Conservation (phyloP, 495 filamentous ascomycete genomes). For the Hypoxylon subgilvum region DNA sequence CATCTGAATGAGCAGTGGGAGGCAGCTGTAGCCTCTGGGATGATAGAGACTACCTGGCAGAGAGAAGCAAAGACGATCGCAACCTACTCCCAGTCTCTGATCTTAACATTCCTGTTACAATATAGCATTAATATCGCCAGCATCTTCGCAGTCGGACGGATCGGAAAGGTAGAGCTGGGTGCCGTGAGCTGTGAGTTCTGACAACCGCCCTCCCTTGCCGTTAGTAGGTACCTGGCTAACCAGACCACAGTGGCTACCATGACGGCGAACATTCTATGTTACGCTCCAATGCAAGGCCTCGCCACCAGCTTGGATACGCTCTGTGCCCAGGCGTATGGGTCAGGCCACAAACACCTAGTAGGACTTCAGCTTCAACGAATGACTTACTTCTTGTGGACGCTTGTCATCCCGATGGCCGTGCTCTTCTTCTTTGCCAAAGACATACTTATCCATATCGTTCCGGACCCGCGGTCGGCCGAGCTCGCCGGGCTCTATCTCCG, state of each 20-base stretch:
- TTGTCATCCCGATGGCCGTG: conserved; percentile 67
- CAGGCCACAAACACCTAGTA: conserved; percentile 69
- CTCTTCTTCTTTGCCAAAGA: conserved; percentile 64
- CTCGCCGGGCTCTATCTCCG: conserved; percentile 72
- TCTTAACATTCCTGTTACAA: conserved; percentile 74
- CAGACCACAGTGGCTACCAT: conserved; percentile 62
- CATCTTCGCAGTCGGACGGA: conserved; percentile 70
- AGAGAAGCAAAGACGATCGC: conserved; percentile 72
- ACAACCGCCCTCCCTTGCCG: no score
- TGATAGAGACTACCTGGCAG: conserved; percentile 83
- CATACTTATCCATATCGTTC: conserved; percentile 65
- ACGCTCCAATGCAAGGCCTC: conserved; percentile 72
- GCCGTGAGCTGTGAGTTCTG: conserved; percentile 60
- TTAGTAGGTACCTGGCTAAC: conserved; percentile 11
- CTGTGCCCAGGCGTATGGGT: conserved; percentile 77
- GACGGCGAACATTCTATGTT: conserved; percentile 77
- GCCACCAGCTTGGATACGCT: conserved; percentile 74
- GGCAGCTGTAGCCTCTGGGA: conserved; percentile 72
- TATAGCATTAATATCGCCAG: conserved; percentile 72
- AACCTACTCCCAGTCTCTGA: conserved; percentile 63
- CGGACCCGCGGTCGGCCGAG: conserved; percentile 64
- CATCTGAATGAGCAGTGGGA: conserved; percentile 72
- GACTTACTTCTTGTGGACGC: conserved; percentile 66
- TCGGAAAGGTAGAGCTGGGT: conserved; percentile 67
- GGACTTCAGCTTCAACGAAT: conserved; percentile 75